phyloP scores from a whole-genome alignment of 352 stramenopile species.

The Pythium biforme region DNA sequence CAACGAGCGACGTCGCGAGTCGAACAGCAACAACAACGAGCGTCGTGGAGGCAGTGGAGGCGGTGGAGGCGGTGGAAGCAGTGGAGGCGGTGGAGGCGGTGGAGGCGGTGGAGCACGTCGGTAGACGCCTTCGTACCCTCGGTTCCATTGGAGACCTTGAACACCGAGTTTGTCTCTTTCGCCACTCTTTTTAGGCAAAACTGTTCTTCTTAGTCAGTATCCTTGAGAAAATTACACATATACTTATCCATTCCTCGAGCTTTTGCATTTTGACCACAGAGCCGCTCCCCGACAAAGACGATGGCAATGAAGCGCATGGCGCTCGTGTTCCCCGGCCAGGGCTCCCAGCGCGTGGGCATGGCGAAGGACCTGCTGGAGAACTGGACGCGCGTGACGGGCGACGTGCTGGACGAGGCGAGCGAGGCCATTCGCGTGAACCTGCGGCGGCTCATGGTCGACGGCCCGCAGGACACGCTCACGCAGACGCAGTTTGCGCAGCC shows the following conservation, averaged over 20 bases:
- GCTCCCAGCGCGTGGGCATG: conserved; percentile 82
- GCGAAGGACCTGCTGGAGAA: conserved; percentile 66
- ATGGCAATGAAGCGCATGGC: conserved; percentile 32
- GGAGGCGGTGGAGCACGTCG: conserved; percentile 28
- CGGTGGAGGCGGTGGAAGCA: background rate
- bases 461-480: conserved; percentile 59
- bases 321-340: conserved; percentile 85
- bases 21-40: conserved; percentile 18
- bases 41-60: conserved; percentile 9
- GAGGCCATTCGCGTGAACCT: conserved; percentile 68
- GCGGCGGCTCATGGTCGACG: conserved; percentile 53
- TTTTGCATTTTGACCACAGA: conserved; percentile 14
- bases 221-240: conserved; percentile 27
- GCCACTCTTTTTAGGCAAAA: conserved; percentile 7
- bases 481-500: conserved; percentile 75
- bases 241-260: conserved; percentile 16
- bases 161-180: background rate
- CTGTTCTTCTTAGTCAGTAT: conserved; percentile 12
- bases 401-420: conserved; percentile 76
- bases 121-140: too few relatives aligned
- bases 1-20: conserved; percentile 24
- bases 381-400: conserved; percentile 53
- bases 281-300: too few relatives aligned
- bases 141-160: background rate
- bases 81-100: conserved; percentile 2